Base-by-base conservation (phyloP, 208 protist species). In the Trypanosoma grayi region DNA sequence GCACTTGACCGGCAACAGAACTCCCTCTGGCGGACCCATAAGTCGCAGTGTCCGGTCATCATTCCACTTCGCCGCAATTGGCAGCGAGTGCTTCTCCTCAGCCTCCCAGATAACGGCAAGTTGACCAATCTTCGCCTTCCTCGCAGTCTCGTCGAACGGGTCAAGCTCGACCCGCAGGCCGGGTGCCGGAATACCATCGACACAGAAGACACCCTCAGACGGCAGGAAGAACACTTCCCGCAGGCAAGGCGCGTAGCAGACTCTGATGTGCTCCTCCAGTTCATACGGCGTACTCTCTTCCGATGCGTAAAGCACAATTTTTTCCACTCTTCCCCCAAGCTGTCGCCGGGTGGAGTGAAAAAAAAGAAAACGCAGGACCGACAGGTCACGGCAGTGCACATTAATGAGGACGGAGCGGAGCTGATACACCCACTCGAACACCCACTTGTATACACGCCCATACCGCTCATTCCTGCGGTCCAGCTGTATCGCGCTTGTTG, bases 201-300 rank as follows among this genome's bases (percentile, higher is more conserved):
- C 63, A 27, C 81, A 77, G 59, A 73, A 80, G 5, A 96, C 71
- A 13, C 90, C 90, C 22, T 93, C 56, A 28, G 70, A 66, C 47
- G 83, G 79, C 8, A 78, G 66, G 61, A 85, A 96, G 69, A 75
- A 83, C 59, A 96, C 85, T 62, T 96, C 85, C 24, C 83, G 87
- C 40, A 92, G 59, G 34, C 74, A 66, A 20, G 90, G 83, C 4
- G 83, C 76, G 62, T 89, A 93, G 67, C 86, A 93, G 3, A 96
- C 81, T 10, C 74, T 67, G 73, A 93, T 84, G 56, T 92, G 78
- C 68, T 93, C 86, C 43, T 84, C 52, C 61, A 94, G 50, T 18
- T 67, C 46, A 63, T 90, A 92, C 6, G 81, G 54, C 14, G 81
- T 81, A 53, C 76, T 87, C 65, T 92, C 85, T 66, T 93, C 73